phyloP scores from a whole-genome alignment of 179 eudicot genomes.

The Patellifolia procumbens region DNA sequence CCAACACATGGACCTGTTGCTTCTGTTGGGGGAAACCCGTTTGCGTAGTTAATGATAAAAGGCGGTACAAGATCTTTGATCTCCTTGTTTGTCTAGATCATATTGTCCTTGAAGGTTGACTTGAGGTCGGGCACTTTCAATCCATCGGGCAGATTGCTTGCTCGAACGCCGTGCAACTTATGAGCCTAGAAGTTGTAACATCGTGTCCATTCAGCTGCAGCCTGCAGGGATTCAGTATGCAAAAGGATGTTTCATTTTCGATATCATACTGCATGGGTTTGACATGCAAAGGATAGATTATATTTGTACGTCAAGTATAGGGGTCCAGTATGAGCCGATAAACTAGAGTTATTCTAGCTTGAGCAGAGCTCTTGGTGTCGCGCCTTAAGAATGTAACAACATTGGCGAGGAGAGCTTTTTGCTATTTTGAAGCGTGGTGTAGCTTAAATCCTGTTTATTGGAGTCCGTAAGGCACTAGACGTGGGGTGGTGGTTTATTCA shows the following conservation, averaged over 20 bases:
- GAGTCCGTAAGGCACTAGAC: too few relatives aligned
- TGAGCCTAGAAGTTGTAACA: not conserved
- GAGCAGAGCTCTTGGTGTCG: not conserved
- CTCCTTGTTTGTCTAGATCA: not conserved
- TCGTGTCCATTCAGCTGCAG: constrained; percentile 9
- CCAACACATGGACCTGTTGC: constrained; percentile 61
- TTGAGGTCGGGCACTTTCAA: not conserved
- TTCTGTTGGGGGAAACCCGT: constrained; percentile 80
- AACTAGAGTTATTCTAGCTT: not conserved
- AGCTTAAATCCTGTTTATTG: too few relatives aligned
- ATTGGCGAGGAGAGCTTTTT: too few relatives aligned
- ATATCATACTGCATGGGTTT: not conserved
- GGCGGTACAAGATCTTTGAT: constrained; percentile 8
- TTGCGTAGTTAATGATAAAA: constrained; percentile 43
- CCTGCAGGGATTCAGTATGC: constrained; percentile 11
- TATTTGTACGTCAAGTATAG: not conserved
- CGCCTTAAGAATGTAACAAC: not conserved
- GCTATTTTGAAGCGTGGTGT: too few relatives aligned
- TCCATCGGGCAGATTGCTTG: not conserved
- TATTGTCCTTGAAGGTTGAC: not conserved
- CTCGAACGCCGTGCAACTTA: not conserved
- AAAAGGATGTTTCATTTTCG: too few relatives aligned
- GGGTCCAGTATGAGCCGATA: too few relatives aligned
- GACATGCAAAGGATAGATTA: not conserved
- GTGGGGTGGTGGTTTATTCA: too few relatives aligned